Evolutionary conservation across 129 eudicot genomes (phyloP), one percentile per base, ranked within the genome.

Genomic region (Daucus carota): DNA sequence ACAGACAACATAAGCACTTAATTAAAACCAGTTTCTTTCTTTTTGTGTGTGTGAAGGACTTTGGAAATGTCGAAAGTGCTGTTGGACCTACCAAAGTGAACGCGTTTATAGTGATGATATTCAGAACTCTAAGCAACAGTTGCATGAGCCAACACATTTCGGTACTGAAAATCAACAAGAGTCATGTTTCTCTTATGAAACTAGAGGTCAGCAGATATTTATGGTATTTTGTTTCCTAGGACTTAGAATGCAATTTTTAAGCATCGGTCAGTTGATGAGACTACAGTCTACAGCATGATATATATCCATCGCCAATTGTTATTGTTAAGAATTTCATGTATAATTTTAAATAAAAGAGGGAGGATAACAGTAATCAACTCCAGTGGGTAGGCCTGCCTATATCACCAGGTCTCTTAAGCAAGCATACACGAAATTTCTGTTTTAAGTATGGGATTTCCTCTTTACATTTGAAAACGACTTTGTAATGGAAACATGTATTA

Each of bases 11-110:
- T 47, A 73, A 59, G 84, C 80, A 82, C 74, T 77, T 62, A 16
- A 42, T 72, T 63, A 44, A 59, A 75, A 52, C 74, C 72, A 70
- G 20, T 72, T 72, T 45, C 75, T 45, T 80, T 81, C 47, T 81
- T 85, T 80, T 57, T 79, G 73, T 86, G 81, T 63, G 38, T 78
- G 73, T 86, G 89, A 92, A 92, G 97, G 96, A 82, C 76, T 80
- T 69, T 89, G 97, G 97, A 92, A 92, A 81, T 92, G 97, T 85
- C 96, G 82, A 87, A 74, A 84, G 84, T 92, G 97, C 92, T 59
- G 88, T 73, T 92, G 97, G 97, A 82, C 84, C 71, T 70, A 82
- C 80, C 82, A 65, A 82, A 75, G 86, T 82, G 83, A 83, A 78
- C 78, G 75, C 63, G 74, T 85, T 76, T 75, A 84, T 79, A 71